Base-by-base conservation (phyloP, 176 grass and related monocot genomes). In the Alopecurus myosuroides region DNA sequence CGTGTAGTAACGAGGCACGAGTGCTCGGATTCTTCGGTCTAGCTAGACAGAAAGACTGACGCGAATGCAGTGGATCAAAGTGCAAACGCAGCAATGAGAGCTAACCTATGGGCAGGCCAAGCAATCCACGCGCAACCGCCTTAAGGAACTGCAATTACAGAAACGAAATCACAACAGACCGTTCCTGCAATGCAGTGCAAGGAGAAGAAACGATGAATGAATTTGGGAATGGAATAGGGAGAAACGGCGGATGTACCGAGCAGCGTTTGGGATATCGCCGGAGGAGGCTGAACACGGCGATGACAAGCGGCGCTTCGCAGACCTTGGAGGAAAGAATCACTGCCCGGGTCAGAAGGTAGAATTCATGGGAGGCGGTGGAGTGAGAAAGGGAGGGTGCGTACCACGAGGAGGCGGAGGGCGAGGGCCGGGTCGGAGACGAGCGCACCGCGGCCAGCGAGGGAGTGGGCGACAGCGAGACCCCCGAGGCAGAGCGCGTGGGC, bases 51-150 rank as follows among this genome's bases (percentile, higher is more conserved):
- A 84, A 85, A 85, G 7, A 17, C 46, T 63, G 17, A 28, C 10
- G 35, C 11, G 69, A 69, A 69, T 12, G 10, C 1, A 49, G 81
- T 23, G 14, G 22, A 82, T 67, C 20, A 70, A 76, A 77, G 40
- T 45, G 7, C 23, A 80, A 88, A 82, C 12, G 2, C 25, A 73
- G 6, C 9, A 42, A 68, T 42, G 7, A 86, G 53, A 61, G 52
- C 84, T 82, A 69, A 95, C 95, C 95, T 1, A 95, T 61, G 1
- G 87, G 93, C 74, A 98, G 75, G 77, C 70, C 85, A n/a, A 95
- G 42, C 84, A 92, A 90, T 77, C 89, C 95, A 48, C 87, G 78
- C 0, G 23, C 82, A 74, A 70, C 73, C 1, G 91, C 91, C 80
- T 92, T 91, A 34, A 85, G 42, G 66, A 92, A 88, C 95, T 95